Conservation (phyloP, 345 rosid species). For the Rhizophora apiculata region DNA sequence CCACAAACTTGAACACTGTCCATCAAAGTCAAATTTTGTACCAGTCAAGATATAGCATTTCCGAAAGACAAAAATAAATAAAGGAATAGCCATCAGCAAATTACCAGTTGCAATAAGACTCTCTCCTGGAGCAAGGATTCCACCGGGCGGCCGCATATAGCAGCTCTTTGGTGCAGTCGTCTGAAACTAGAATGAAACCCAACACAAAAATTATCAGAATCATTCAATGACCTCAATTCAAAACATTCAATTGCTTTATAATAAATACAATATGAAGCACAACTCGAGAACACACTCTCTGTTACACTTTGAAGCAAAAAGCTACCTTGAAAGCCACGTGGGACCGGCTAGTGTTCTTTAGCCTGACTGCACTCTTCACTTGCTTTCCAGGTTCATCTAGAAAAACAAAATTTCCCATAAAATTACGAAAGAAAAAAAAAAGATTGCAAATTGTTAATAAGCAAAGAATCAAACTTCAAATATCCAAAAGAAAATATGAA, state of each 20-base stretch:
- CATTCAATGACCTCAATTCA: not conserved
- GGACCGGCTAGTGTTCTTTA: conserved; percentile 84
- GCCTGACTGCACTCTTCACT: conserved; percentile 76
- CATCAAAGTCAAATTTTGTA: conserved; percentile 4
- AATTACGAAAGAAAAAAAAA: not conserved
- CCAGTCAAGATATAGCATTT: not conserved
- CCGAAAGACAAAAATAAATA: not conserved
- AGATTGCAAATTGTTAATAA: too few species aligned
- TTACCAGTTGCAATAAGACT: conserved; percentile 32
- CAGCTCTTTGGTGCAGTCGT: conserved; percentile 38
- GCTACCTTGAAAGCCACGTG: conserved; percentile 90
- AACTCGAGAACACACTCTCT: not conserved
- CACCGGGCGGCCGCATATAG: conserved; percentile 35
- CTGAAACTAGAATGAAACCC: conserved; percentile 21
- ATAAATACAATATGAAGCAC: not conserved
- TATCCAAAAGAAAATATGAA: not conserved
- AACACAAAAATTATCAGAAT: not conserved
- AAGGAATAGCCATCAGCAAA: not conserved
- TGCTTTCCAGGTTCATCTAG: conserved; percentile 95
- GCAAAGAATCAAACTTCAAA: not conserved
- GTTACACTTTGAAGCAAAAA: not conserved
- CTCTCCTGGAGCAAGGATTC: conserved; percentile 34
- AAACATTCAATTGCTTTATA: not conserved
- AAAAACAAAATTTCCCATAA: not conserved
- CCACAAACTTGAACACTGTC: conserved; percentile 33